These are phyloP conservation scores for Lyophyllum shimeji DNA, from an alignment of 768 basidiomycete species.

Conservation along the genomic window DNA sequence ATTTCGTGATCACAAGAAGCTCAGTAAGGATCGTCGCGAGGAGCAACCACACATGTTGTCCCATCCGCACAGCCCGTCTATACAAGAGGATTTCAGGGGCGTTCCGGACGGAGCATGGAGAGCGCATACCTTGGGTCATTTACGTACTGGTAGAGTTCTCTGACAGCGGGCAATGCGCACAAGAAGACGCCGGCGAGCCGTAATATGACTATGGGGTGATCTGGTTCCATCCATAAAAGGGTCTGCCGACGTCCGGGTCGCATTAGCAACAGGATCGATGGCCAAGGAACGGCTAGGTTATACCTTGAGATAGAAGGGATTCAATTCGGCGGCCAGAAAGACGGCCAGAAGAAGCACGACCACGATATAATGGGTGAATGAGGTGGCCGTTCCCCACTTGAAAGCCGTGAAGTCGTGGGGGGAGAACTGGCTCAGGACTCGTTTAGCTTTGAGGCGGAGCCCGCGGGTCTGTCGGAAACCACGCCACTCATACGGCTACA, in stretches of 20 bases:
- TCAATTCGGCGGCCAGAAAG: slow-evolving; percentile 83
- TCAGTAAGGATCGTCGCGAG: slow-evolving; percentile 86
- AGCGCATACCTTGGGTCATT: slow-evolving; percentile 68
- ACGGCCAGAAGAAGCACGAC: slow-evolving; percentile 76
- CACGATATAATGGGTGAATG: slow-evolving; percentile 70
- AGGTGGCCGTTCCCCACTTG: slow-evolving; percentile 80
- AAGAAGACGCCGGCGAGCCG: slow-evolving; percentile 76
- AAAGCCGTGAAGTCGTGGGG: slow-evolving; percentile 88
- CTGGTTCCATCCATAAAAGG: slow-evolving; percentile 85
- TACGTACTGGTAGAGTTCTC: slow-evolving; percentile 83
- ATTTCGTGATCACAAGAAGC: slow-evolving; percentile 77
- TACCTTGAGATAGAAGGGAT: slow-evolving; percentile 88
- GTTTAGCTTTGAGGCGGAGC: slow-evolving; percentile 73
- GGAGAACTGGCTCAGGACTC: slow-evolving; percentile 81
- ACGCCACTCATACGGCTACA: slow-evolving; percentile 82
- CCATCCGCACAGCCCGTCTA: slow-evolving; percentile 85
- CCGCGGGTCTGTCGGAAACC: slow-evolving; percentile 78
- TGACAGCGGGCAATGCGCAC: slow-evolving; percentile 82
- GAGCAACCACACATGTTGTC: slow-evolving; percentile 85
- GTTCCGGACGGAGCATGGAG: background rate
- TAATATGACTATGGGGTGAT: slow-evolving; percentile 80
- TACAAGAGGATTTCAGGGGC: slow-evolving; percentile 5
- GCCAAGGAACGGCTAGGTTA: slow-evolving; percentile 11
- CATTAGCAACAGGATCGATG: slow-evolving; percentile 4
- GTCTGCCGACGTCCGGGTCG: slow-evolving; percentile 31